Evolutionary conservation across 139 green algal genomes (phyloP).

Genomic region (Tetraselmis striata): DNA sequence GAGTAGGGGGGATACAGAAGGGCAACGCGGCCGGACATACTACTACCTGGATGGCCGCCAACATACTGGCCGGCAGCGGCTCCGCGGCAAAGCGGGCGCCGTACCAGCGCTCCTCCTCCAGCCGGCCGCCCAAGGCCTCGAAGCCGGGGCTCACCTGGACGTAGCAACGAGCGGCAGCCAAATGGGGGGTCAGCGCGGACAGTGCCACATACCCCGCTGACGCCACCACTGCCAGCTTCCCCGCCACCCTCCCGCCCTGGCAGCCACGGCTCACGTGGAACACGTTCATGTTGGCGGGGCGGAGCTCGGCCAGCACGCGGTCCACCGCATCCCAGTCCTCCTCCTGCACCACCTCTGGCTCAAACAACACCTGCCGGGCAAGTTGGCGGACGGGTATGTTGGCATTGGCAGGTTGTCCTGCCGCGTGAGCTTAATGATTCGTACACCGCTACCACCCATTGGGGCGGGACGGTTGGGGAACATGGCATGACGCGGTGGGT

Average conservation of each 20-base stretch:
- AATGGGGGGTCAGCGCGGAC: too few species aligned
- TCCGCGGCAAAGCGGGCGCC: conserved; percentile 29
- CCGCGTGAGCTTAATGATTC: too few species aligned
- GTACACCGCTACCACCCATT: too few species aligned
- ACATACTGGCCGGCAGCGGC: conserved; percentile 14
- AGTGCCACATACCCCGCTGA: too few species aligned
- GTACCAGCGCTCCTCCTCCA: conserved; percentile 34
- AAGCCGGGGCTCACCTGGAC: background rate
- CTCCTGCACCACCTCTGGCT: background rate
- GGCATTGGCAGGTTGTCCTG: too few species aligned
- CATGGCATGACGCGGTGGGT: background rate
- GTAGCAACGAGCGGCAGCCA: too few species aligned
- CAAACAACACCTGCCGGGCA: conserved; percentile 7
- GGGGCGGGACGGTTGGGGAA: too few species aligned
- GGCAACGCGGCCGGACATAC: background rate
- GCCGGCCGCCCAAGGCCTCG: background rate
- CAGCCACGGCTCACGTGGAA: conserved; percentile 17
- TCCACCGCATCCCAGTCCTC: conserved; percentile 15
- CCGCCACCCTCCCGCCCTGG: background rate
- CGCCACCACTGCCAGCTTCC: background rate
- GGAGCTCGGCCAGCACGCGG: conserved; percentile 20
- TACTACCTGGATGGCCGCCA: background rate
- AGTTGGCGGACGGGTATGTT: too few species aligned
- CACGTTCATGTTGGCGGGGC: conserved; percentile 14
- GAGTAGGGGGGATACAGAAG: too few species aligned